Conservation (phyloP, 495 filamentous ascomycete genomes). For the Trypethelium eluteriae region DNA sequence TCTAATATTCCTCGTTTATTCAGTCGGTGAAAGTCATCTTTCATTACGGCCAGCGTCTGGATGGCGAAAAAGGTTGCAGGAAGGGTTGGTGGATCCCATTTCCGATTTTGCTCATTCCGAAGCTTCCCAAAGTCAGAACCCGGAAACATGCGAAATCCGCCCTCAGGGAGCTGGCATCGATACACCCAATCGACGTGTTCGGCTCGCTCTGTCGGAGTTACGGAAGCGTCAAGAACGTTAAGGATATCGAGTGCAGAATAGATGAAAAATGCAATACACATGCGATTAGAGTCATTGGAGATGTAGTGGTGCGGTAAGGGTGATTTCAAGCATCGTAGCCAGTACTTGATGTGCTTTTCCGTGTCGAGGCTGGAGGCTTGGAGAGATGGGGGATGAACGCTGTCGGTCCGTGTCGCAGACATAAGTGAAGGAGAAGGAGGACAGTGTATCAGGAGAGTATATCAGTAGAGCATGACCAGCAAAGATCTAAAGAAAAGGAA, state of each 20-base stretch:
- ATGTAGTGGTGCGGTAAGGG: conserved; percentile 75
- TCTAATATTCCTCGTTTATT: conserved; percentile 57
- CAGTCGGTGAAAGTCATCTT: conserved; percentile 62
- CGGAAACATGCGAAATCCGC: conserved; percentile 76
- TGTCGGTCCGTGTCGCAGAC: background rate
- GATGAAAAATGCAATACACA: conserved; percentile 82
- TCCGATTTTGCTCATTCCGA: conserved; percentile 43
- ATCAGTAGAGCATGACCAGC: too few species aligned
- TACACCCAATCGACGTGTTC: conserved; percentile 65
- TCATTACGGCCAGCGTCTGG: conserved; percentile 61
- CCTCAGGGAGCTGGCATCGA: conserved; percentile 61
- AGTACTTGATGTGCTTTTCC: conserved; percentile 78
- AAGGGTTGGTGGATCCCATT: conserved; percentile 73
- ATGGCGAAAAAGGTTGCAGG: conserved; percentile 85
- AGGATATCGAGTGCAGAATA: conserved; percentile 76
- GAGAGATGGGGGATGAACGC: conserved; percentile 4
- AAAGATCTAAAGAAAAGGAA: background rate
- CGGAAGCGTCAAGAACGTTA: conserved; percentile 49
- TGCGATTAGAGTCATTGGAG: conserved; percentile 78
- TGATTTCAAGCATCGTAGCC: conserved; percentile 78
- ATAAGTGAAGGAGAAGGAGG: background rate
- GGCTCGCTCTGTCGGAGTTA: conserved; percentile 50
- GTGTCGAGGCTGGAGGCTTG: conserved; percentile 36
- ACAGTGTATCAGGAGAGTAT: background rate
- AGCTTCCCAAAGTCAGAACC: conserved; percentile 49